These are phyloP conservation scores for Fusarium citri DNA, from an alignment of 2,329 filamentous ascomycete species.

Conservation along the genomic window DNA sequence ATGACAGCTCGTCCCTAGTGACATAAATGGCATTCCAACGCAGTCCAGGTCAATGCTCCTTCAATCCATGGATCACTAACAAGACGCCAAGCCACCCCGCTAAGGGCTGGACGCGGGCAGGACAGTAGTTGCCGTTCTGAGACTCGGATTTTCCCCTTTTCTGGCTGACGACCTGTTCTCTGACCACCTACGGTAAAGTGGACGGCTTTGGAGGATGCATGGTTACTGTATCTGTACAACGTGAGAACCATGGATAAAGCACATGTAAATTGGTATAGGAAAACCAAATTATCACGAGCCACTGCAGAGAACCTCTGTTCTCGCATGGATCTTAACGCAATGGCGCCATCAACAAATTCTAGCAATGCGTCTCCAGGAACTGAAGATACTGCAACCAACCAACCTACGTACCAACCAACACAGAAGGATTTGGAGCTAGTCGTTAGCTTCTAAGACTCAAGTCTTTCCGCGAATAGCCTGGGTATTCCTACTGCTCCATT, in stretches of 20 bases:
- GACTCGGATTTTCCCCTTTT: slow-evolving; percentile 33
- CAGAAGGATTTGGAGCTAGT: not conserved
- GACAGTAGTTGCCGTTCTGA: slow-evolving; percentile 36
- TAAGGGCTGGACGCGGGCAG: slow-evolving; percentile 24
- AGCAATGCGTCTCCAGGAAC: not conserved
- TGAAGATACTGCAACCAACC: slow-evolving; percentile 1
- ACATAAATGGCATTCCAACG: slow-evolving; percentile 28
- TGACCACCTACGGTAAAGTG: slow-evolving; percentile 10
- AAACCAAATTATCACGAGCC: not conserved
- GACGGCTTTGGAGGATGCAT: slow-evolving; percentile 5
- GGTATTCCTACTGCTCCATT: slow-evolving; percentile 7
- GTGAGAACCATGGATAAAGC: not conserved
- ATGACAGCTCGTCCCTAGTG: not conserved
- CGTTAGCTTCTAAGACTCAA: slow-evolving; percentile 6
- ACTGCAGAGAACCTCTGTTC: not conserved
- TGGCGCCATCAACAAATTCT: slow-evolving; percentile 3
- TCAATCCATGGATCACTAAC: slow-evolving; percentile 16
- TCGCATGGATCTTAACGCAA: not conserved
- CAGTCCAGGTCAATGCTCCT: not conserved
- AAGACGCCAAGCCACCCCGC: slow-evolving; percentile 37
- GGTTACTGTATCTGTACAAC: slow-evolving; percentile 2
- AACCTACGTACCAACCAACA: not conserved
- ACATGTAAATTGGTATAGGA: not conserved
- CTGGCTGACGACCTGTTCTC: slow-evolving; percentile 6
- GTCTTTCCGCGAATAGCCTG: not conserved